These are phyloP conservation scores for Acorus calamus DNA, from an alignment of 106 monocot genomes.

Conservation along the genomic window DNA sequence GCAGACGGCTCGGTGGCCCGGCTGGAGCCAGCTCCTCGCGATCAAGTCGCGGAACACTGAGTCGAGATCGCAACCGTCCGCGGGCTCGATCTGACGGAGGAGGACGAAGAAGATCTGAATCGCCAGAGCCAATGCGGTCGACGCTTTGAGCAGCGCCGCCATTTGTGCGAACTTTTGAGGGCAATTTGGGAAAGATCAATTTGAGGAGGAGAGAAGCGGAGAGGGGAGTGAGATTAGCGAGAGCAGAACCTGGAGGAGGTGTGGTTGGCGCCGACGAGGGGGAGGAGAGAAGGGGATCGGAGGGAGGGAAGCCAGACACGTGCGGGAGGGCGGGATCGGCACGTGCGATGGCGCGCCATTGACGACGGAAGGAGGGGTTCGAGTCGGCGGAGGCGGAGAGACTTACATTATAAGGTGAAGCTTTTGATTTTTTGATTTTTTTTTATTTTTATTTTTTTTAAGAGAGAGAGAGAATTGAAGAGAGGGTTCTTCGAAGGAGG, in stretches of 20 bases:
- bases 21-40: slow-evolving; percentile 10
- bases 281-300: slow-evolving; percentile 6
- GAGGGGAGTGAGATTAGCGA: slow-evolving; percentile 14
- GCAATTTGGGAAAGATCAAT: background rate
- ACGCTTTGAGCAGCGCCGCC: slow-evolving; percentile 9
- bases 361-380: too few relatives aligned
- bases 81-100: background rate
- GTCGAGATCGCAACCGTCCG: slow-evolving; percentile 16
- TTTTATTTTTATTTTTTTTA: too few relatives aligned
- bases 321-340: slow-evolving; percentile 1
- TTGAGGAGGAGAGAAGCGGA: background rate
- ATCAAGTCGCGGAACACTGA: slow-evolving; percentile 17
- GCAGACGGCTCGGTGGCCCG: slow-evolving; percentile 14
- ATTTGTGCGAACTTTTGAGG: slow-evolving; percentile 3
- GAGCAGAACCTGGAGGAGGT: slow-evolving; percentile 34
- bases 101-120: slow-evolving; percentile 4
- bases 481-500: too few relatives aligned
- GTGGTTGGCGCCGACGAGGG: slow-evolving; percentile 35
- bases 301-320: slow-evolving; percentile 22
- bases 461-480: too few relatives aligned
- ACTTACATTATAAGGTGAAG: too few relatives aligned
- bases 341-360: too few relatives aligned
- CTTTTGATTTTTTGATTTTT: too few relatives aligned
- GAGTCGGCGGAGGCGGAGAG: too few relatives aligned
- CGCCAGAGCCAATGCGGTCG: slow-evolving; percentile 4